Base-by-base conservation (phyloP, 2,329 filamentous ascomycete genomes). In the Rachicladosporium sp. region DNA sequence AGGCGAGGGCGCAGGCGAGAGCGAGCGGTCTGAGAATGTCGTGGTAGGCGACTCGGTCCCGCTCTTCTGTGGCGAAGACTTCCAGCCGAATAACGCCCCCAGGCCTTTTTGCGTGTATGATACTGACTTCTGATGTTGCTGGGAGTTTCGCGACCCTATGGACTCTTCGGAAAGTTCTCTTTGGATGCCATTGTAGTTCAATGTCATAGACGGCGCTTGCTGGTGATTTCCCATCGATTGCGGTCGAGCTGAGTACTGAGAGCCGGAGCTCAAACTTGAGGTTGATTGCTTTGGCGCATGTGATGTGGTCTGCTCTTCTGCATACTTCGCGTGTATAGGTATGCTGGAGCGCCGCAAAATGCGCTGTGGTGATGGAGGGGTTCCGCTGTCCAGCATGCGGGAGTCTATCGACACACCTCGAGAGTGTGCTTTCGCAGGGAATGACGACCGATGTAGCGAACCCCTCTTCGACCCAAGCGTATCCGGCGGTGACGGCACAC, bases 71-170 rank as follows among this genome's bases (percentile, higher is more conserved):
- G 68, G 63, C 21, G 66, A 61, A 13, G 67, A 69, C 46, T 76
- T 78, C 74, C 78, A 80, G 44, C 76, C 74, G 50, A 82, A 82
- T 58, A 82, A 78, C 10, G 73, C 76, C 33, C 73, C 73, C 51
- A 82, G 70, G 41, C 65, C 23, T 7, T 27, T 27, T 7, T 27
- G 23, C 23, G 23, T 27, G 23, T 27, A 27, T 27, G 23, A 27
- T 27, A 27, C 23, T 27, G 23, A 27, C 23, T 27, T 27, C 23
- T 27, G 23, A 7, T 27, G 23, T 27, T 27, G 23, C 8, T 27
- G 23, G 23, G 23, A 27, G 8, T 27, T 27, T 27, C 23, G 23
- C 23, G 23, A 19, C 31, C 43, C 43, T 12, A 52, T 36, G 12
- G 54, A 56, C 15, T 58, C 53, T 39, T 58, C 52, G n/a, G 58